Percentiles rank a stretch among this genome's conserved stretches.
Conservation (phyloP, 768 basidiomycete genomes). For the Panus rudis region DNA sequence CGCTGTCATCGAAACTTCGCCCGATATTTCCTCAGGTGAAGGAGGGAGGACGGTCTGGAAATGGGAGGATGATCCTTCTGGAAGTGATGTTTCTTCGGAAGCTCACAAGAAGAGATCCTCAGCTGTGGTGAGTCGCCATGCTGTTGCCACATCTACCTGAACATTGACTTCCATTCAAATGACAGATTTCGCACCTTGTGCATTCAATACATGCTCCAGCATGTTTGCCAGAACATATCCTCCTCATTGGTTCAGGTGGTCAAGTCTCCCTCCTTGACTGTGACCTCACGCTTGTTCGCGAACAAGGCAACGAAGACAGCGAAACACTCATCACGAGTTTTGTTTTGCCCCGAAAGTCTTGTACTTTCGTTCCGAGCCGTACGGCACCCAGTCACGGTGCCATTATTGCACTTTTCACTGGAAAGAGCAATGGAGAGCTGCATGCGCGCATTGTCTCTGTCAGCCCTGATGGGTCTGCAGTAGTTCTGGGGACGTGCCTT, state of each 20-base stretch:
- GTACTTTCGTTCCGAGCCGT: conserved; percentile 11
- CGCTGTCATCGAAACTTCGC: conserved; percentile 41
- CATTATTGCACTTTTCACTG: conserved; percentile 8
- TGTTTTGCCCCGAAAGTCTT: conserved; percentile 19
- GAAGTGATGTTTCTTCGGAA: conserved; percentile 16
- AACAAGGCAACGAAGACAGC: conserved; percentile 14
- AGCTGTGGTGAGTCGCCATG: conserved; percentile 35
- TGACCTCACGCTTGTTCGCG: conserved; percentile 22
- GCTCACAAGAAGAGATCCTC: conserved; percentile 33
- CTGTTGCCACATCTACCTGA: conserved; percentile 1
- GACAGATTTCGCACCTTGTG: conserved; percentile 38
- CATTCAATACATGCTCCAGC: conserved; percentile 30
- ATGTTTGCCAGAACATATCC: conserved; percentile 18
- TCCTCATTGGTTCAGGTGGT: conserved; percentile 30
- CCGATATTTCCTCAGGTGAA: conserved; percentile 36
- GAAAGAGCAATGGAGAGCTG: background rate
- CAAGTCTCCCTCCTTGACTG: conserved; percentile 25
- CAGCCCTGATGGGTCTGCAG: conserved; percentile 2
- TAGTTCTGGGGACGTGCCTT: conserved; percentile 3
- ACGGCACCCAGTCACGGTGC: conserved; percentile 8
- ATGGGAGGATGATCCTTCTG: conserved; percentile 46
- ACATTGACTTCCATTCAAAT: conserved; percentile 9
- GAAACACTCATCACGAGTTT: conserved; percentile 7
- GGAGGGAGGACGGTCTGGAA: conserved; percentile 49
- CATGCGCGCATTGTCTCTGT: conserved; percentile 8